Conservation (phyloP, 805 yeast genomes). For the Saturnispora besseyi region DNA sequence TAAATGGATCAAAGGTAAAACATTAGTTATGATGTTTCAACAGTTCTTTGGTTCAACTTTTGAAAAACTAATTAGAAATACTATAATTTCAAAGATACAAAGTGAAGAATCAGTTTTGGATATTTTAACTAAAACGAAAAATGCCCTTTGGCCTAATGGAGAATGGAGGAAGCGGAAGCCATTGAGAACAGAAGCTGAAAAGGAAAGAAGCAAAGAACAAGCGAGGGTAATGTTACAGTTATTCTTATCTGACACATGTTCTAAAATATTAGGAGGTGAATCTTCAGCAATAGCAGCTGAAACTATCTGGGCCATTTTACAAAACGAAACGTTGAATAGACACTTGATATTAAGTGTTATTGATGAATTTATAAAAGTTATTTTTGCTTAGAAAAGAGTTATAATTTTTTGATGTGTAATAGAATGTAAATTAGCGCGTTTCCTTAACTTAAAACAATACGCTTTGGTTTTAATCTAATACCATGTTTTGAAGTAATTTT, state of each 20-base stretch:
- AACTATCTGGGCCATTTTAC: slow-evolving; percentile 56
- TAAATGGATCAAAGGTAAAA: slow-evolving; percentile 80
- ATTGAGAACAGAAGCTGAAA: slow-evolving; percentile 42
- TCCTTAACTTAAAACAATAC: background rate
- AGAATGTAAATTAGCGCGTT: background rate
- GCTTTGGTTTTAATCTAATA: background rate
- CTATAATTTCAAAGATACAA: slow-evolving; percentile 29
- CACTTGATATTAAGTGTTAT: slow-evolving; percentile 51
- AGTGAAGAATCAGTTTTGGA: slow-evolving; percentile 41
- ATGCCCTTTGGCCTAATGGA: slow-evolving; percentile 44
- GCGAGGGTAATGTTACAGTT: slow-evolving; percentile 46
- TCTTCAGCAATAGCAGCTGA: slow-evolving; percentile 57
- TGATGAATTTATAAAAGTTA: slow-evolving; percentile 45
- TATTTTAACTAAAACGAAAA: slow-evolving; percentile 25
- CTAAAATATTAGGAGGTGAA: slow-evolving; percentile 63
- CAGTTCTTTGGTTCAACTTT: slow-evolving; percentile 79
- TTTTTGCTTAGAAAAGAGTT: slow-evolving; percentile 24
- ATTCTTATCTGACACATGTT: slow-evolving; percentile 54
- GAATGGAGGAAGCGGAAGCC: slow-evolving; percentile 36
- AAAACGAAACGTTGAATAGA: slow-evolving; percentile 60
- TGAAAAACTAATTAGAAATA: slow-evolving; percentile 53
- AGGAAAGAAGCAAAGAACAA: slow-evolving; percentile 44
- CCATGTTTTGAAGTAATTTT: background rate
- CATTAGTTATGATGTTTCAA: slow-evolving; percentile 70
- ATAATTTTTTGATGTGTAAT: background rate